Evolutionary conservation across 495 filamentous ascomycete species (phyloP).

Genomic region (Daldinia decipiens): DNA sequence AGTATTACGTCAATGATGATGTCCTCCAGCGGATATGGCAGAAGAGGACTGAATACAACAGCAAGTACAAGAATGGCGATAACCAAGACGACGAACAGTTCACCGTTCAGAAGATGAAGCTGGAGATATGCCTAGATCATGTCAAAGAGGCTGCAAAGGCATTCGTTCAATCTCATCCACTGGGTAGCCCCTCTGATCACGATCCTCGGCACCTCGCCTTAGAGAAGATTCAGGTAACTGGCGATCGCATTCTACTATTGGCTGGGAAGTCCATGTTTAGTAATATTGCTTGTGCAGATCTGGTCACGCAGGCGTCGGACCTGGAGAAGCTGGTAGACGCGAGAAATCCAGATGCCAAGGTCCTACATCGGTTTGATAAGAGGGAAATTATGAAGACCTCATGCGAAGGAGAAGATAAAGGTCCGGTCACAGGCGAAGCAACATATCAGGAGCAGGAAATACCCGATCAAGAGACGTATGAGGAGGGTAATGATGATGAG

Average conservation of each 20-base stretch:
- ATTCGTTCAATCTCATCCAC: slow-evolving; percentile 17
- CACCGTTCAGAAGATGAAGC: slow-evolving; percentile 39
- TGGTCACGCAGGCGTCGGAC: slow-evolving; percentile 40
- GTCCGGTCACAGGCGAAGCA: background rate
- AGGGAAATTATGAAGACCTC: slow-evolving; percentile 11
- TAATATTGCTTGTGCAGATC: slow-evolving; percentile 39
- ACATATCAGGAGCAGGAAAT: background rate
- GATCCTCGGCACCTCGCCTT: slow-evolving; percentile 40
- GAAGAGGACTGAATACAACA: slow-evolving; percentile 40
- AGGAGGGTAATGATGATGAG: background rate
- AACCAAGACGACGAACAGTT: slow-evolving; percentile 42
- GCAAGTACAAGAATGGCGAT: slow-evolving; percentile 27
- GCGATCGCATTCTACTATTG: slow-evolving; percentile 26
- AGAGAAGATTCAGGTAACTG: slow-evolving; percentile 34
- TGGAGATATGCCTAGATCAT: slow-evolving; percentile 42
- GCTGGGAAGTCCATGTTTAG: slow-evolving; percentile 33
- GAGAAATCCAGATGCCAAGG: slow-evolving; percentile 21
- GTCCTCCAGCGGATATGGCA: slow-evolving; percentile 48
- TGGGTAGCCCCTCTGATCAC: slow-evolving; percentile 17
- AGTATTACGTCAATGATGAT: slow-evolving; percentile 40
- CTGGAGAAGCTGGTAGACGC: slow-evolving; percentile 44
- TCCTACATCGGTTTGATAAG: slow-evolving; percentile 37
- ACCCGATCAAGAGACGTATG: slow-evolving; percentile 5
- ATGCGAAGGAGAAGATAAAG: background rate
- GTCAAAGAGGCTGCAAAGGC: slow-evolving; percentile 37